Evolutionary conservation across 176 grass and related monocot species (phyloP), one percentile per base, ranked within the genome.

Genomic region (Juncus effusus): DNA sequence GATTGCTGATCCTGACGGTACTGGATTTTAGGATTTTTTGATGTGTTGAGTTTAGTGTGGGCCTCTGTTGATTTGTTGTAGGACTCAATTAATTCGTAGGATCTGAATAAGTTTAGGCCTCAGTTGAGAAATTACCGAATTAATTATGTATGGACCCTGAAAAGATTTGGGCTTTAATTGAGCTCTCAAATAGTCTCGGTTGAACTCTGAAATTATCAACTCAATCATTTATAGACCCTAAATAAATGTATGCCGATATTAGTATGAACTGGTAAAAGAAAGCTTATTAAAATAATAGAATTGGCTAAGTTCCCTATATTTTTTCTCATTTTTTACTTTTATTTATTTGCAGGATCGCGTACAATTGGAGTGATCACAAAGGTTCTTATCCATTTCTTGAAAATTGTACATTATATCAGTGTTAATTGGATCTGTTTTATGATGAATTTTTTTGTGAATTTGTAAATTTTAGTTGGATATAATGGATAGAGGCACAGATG

Each of bases 351-450:
- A 99, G 94, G 94, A 62, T 99, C 94, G 69, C 94, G 94, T 59
- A 99, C 94, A 39, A 99, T 99, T 56, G 94, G 94, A 82, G 85
- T 99, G 47, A 99, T 99, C 73, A 99, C 94, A 76, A 99, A 99
- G 94, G 94, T 99, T 73, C 62, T 61, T 54, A 42, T 45, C 42
- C 14, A 10, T 74, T 56, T 39, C 72, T 40, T 62, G 42, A 57
- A 51, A 59, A 54, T 61, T 54, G 40, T 47, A 47, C 44, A 47
- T 47, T 47, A 38, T 51, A 60, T 39, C 60, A 16, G 9, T 69
- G 55, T 38, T 11, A 69, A 16, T 64, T 35, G n/a, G 38, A 52
- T 28, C 13, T 49, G 68, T 62, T 16, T 16, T 35, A 3, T 40
- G 61, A 10, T 64, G 15, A 63, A 40, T 53, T 69, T 65, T 6